Conservation (phyloP, 78 protist genomes). For the Dictyostelium capitatum region DNA sequence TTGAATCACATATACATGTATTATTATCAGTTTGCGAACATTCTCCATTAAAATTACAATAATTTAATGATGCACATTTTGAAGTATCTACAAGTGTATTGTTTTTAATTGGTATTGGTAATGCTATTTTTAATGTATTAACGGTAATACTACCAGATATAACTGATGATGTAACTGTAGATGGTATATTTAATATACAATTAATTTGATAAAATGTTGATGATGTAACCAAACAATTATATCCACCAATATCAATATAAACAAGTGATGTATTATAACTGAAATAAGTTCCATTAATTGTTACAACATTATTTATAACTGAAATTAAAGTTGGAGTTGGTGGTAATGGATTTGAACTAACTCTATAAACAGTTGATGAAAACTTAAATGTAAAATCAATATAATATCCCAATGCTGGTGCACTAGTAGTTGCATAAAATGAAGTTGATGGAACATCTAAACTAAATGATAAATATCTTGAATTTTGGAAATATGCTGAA, state of each 20-base stretch:
- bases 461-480: no score
- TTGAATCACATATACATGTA: neutral
- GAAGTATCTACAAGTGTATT: neutral
- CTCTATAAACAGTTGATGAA: neutral
- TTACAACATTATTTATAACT: neutral
- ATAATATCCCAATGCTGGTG: neutral
- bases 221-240: neutral
- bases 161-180: neutral
- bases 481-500: neutral
- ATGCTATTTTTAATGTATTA: neutral
- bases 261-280: neutral
- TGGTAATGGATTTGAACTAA: conserved; percentile 5
- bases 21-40: neutral
- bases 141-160: neutral
- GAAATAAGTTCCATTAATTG: neutral
- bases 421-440: neutral
- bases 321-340: neutral
- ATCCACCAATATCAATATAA: neutral
- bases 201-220: conserved; percentile 8
- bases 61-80: neutral
- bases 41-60: neutral
- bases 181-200: neutral
- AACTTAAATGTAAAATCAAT: neutral
- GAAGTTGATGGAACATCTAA: neutral
- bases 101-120: neutral